Percentiles rank a stretch among this genome's conserved stretches.
phyloP scores from a whole-genome alignment of 768 basidiomycete genomes.

The Naganishia antarctica region DNA sequence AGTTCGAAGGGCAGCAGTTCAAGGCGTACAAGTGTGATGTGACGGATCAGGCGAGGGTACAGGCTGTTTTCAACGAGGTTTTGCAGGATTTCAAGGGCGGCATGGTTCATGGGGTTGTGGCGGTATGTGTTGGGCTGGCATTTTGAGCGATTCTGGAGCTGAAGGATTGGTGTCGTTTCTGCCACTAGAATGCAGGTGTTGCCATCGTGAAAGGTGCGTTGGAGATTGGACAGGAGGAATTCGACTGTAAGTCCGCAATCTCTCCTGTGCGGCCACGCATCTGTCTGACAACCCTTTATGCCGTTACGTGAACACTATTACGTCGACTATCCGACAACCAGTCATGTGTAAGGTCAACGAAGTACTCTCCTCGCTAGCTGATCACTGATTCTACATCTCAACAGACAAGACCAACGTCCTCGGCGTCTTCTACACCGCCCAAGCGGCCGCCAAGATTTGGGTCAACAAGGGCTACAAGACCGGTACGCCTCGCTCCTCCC shows the following conservation, averaged over 20 bases:
- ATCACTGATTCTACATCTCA: neutral
- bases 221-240: slow-evolving; percentile 59
- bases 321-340: neutral
- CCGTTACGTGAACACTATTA: neutral
- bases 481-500: slow-evolving; percentile 22
- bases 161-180: neutral
- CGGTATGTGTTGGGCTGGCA: slow-evolving; percentile 48
- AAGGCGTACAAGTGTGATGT: slow-evolving; percentile 64
- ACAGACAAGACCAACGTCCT: slow-evolving; percentile 58
- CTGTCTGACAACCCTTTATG: neutral
- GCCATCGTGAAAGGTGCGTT: slow-evolving; percentile 62
- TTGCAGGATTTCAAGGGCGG: slow-evolving; percentile 53
- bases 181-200: slow-evolving; percentile 53
- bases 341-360: slow-evolving; percentile 19
- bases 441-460: slow-evolving; percentile 57
- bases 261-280: neutral
- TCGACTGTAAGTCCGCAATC: slow-evolving; percentile 50
- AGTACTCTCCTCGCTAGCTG: neutral
- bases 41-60: slow-evolving; percentile 53
- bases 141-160: neutral
- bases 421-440: slow-evolving; percentile 63
- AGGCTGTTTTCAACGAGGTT: slow-evolving; percentile 52
- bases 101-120: slow-evolving; percentile 57
- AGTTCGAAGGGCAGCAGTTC: slow-evolving; percentile 52
- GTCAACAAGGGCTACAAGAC: slow-evolving; percentile 35